Base-by-base conservation (phyloP, 2,329 filamentous ascomycete species). In the Verticillium albo-atrum region DNA sequence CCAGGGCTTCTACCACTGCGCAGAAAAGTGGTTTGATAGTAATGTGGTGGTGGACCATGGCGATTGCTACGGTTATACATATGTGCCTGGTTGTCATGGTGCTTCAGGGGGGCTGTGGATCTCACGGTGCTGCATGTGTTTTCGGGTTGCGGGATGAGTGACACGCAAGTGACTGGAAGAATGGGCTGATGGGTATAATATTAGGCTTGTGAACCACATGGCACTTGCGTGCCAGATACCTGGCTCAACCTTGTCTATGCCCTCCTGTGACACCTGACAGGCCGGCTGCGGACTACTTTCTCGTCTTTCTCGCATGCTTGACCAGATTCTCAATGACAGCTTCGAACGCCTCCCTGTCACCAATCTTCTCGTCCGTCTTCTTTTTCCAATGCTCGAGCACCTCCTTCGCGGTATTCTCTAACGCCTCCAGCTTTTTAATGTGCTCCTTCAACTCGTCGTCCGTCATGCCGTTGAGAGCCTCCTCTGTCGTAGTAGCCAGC, bases 311-410 rank as follows among this genome's bases (percentile, higher is more conserved):
- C 55, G 92, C 92, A 77, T 96, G 92, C 73, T 92, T 95, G 51
- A 97, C 94, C 65, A 98, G 75, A 73, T 97, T 97, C 76, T 97
- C 94, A 81, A 98, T 97, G 17, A 98, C 94, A 1, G 92, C 92
- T 72, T 98, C 94, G 72, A 97, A 95, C 3, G 92, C 91, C 71
- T 97, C 94, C 66, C 95, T 89, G 71, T 98, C 94, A 47, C 91
- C 91, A 64, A 96, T 78, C 68, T 94, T 91, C 66, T 92, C 92
- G 71, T 97, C 93, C 57, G 90, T 89, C 67, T 88, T 81, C 77
- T 91, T 90, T 66, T 91, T 83, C 94, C 94, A 98, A 71, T 94
- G 96, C 65, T 92, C 90, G 57, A 97, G 78, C 42, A 93, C 87
- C 61, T 91, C 85, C 58, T 88, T 89, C 3, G 92, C 91, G 25